A percentile compares a stretch with the other conserved stretches of the same genome.
These are phyloP conservation scores for Pestalotiopsis fici DNA, from an alignment of 2,329 filamentous ascomycete genomes.

Conservation along the genomic window DNA sequence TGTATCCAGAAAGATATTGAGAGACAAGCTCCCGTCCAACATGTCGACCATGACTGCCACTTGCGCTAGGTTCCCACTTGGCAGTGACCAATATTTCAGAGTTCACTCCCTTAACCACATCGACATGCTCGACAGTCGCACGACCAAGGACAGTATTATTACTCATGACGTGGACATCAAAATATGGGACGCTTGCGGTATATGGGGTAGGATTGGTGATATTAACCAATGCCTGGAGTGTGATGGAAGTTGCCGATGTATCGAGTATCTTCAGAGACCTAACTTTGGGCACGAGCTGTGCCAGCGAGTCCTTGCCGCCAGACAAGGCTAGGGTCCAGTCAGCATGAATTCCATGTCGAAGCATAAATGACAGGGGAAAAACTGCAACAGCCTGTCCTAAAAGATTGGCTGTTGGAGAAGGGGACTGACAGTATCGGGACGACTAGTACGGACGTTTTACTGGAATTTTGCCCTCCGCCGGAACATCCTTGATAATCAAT, in stretches of 20 bases:
- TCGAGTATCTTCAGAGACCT: conserved; percentile 71
- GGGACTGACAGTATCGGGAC: conserved; percentile 47
- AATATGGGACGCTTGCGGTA: conserved; percentile 76
- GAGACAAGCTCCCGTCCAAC: conserved; percentile 76
- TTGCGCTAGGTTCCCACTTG: conserved; percentile 72
- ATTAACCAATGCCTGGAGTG: conserved; percentile 72
- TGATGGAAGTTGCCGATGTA: conserved; percentile 71
- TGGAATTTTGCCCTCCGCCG: conserved; percentile 81
- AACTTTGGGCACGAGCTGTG: conserved; percentile 60
- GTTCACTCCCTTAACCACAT: conserved; percentile 71
- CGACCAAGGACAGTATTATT: conserved; percentile 78
- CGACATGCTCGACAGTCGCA: conserved; percentile 65
- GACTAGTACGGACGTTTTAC: conserved; percentile 84
- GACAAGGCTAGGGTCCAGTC: conserved; percentile 55
- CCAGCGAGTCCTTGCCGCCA: conserved; percentile 52
- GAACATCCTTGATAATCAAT: conserved; percentile 80
- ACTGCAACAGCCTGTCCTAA: conserved; percentile 17
- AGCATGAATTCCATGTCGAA: conserved; percentile 28
- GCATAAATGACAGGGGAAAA: conserved; percentile 18
- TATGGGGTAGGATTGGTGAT: conserved; percentile 91
- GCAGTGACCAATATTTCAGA: conserved; percentile 67
- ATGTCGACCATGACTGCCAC: conserved; percentile 60
- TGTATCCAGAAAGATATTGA: conserved; percentile 84
- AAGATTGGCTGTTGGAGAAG: conserved; percentile 22
- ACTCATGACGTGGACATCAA: conserved; percentile 74